These are phyloP conservation scores for Volvox carteri DNA, from an alignment of 163 green algal genomes.

Conservation along the genomic window DNA sequence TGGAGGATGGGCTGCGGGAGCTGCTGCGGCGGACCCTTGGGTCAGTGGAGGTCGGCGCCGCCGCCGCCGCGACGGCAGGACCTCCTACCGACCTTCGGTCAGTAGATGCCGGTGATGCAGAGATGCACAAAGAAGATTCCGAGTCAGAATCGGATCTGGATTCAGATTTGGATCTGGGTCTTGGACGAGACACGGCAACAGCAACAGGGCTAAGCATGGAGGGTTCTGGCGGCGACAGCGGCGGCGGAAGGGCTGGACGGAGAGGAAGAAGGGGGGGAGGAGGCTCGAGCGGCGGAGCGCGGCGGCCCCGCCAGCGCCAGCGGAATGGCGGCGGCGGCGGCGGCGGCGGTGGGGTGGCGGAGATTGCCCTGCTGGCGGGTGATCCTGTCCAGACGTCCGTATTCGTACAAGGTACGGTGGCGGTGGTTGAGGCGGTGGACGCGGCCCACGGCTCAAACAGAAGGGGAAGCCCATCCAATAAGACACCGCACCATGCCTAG, in stretches of 20 bases:
- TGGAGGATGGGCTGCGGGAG: constrained; percentile 35
- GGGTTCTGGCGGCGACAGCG: background rate
- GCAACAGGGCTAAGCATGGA: too few species aligned
- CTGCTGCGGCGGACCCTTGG: constrained; percentile 31
- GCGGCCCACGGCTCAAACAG: too few species aligned
- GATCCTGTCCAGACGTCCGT: background rate
- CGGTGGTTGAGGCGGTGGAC: background rate
- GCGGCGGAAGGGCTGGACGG: background rate
- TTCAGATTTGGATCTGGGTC: background rate
- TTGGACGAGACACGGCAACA: background rate
- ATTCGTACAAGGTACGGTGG: constrained; percentile 23
- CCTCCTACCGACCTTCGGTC: background rate
- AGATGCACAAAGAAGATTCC: background rate
- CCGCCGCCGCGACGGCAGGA: background rate
- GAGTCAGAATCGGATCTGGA: background rate
- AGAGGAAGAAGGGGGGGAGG: background rate
- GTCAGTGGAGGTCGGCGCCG: background rate
- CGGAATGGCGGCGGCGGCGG: background rate
- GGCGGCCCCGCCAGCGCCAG: background rate
- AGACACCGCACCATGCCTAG: too few species aligned
- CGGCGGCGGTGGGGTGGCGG: background rate
- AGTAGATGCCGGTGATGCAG: too few species aligned
- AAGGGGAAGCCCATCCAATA: too few species aligned
- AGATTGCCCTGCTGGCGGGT: constrained; percentile 4
- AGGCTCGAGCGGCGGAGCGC: background rate